These are phyloP conservation scores for Microcyclospora pomicola DNA, from an alignment of 2,329 filamentous ascomycete genomes.

Conservation along the genomic window DNA sequence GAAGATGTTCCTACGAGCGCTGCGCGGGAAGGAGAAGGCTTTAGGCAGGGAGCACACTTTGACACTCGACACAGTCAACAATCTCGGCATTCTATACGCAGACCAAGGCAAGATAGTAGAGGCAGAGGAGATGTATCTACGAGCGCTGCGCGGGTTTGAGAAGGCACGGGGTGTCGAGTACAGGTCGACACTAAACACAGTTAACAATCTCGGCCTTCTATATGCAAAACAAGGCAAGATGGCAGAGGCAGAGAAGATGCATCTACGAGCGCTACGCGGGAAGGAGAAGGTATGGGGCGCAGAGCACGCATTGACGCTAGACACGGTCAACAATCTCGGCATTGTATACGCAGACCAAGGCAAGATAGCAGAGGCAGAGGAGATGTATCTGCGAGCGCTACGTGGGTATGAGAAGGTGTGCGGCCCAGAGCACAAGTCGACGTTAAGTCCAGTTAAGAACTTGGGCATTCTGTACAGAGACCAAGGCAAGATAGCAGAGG, in stretches of 20 bases:
- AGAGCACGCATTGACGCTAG: slow-evolving; percentile 4
- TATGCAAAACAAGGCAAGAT: slow-evolving; percentile 5
- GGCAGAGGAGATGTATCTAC: slow-evolving; percentile 7
- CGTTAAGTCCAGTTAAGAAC: slow-evolving; percentile 6
- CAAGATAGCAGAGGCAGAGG: slow-evolving; percentile 6
- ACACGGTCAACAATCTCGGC: slow-evolving; percentile 4
- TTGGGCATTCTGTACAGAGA: slow-evolving; percentile 3
- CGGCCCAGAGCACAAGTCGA: slow-evolving; percentile 4
- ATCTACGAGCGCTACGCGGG: slow-evolving; percentile 2
- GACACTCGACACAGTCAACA: slow-evolving; percentile 7
- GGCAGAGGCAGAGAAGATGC: slow-evolving; percentile 5
- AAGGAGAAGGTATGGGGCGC: slow-evolving; percentile 3
- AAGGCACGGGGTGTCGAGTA: slow-evolving; percentile 4
- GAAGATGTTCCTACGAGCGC: slow-evolving; percentile 1
- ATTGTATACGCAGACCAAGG: slow-evolving; percentile 3
- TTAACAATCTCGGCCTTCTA: slow-evolving; percentile 5
- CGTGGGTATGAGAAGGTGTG: too few species aligned
- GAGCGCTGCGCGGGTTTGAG: slow-evolving; percentile 5
- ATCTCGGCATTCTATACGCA: slow-evolving; percentile 3
- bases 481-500: slow-evolving; percentile 7
- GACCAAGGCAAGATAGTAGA: slow-evolving; percentile 6
- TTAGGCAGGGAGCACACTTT: slow-evolving; percentile 3
- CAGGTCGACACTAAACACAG: slow-evolving; percentile 3
- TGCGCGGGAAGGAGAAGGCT: slow-evolving; percentile 3
- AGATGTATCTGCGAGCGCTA: slow-evolving; percentile 6